These are phyloP conservation scores for Entomortierella chlamydospora DNA, from an alignment of 192 early-diverging fungal genomes.

Conservation along the genomic window DNA sequence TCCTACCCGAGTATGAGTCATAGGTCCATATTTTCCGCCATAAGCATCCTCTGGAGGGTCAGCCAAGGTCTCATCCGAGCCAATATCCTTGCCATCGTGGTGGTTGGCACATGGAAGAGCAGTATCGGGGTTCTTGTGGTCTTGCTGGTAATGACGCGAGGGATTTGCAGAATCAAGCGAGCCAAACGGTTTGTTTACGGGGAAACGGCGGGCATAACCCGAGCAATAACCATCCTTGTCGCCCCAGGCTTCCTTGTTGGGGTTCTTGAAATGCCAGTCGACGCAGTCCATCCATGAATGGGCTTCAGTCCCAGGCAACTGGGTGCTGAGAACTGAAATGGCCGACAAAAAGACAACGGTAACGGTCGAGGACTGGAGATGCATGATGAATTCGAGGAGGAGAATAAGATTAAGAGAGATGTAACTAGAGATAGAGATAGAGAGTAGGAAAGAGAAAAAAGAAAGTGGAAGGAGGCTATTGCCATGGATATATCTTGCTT, in stretches of 20 bases:
- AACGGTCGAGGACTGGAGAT: slow-evolving; percentile 4
- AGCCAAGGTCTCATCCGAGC: slow-evolving; percentile 13
- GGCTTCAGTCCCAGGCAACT: slow-evolving; percentile 1
- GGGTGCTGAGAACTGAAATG: slow-evolving; percentile 6
- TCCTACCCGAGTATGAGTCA: slow-evolving; percentile 9
- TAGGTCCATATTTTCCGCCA: slow-evolving; percentile 2
- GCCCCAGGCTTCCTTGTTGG: background rate
- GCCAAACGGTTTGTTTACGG: background rate
- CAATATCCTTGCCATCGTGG: slow-evolving; percentile 13
- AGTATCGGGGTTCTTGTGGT: background rate
- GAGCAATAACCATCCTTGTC: slow-evolving; percentile 15
- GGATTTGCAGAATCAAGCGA: slow-evolving; percentile 24
- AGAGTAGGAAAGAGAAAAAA: slow-evolving; percentile 8
- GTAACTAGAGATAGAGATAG: background rate
- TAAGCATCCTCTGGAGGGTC: slow-evolving; percentile 14
- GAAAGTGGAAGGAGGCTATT: background rate
- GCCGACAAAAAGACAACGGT: slow-evolving; percentile 5
- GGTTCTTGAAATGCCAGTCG: slow-evolving; percentile 21
- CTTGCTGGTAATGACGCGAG: slow-evolving; percentile 34
- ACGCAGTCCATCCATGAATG: slow-evolving; percentile 42
- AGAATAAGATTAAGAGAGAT: background rate
- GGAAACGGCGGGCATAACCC: slow-evolving; percentile 31
- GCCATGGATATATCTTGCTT: background rate
- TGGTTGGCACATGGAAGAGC: slow-evolving; percentile 19
- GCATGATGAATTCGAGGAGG: slow-evolving; percentile 13